phyloP scores from a whole-genome alignment of 176 grass and related monocot genomes.

The Rhipidocladum racemiflorum region DNA sequence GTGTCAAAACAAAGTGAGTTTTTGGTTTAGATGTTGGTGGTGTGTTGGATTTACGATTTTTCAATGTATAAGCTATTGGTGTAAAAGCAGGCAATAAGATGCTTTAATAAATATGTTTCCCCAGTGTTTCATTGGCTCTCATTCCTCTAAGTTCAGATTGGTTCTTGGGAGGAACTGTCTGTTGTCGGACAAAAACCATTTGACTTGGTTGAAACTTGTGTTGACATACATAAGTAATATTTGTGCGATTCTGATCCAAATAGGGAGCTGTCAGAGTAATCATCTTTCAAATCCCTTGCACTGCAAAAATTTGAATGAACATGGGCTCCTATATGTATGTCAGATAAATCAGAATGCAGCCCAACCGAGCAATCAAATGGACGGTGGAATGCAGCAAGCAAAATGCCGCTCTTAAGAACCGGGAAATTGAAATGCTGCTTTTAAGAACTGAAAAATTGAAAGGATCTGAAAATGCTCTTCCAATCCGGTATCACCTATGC shows the following conservation, averaged over 20 bases:
- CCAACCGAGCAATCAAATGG: background rate
- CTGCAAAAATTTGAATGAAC: background rate
- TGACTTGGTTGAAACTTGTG: constrained; percentile 6
- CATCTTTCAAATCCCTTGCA: background rate
- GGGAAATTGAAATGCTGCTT: background rate
- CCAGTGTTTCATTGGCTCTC: background rate
- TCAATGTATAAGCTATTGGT: constrained; percentile 24
- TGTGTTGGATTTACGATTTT: constrained; percentile 21
- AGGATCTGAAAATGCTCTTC: no score
- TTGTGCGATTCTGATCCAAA: background rate
- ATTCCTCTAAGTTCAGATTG: background rate
- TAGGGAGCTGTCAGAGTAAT: background rate
- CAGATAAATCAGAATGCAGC: background rate
- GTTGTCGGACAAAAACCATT: background rate
- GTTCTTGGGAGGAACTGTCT: background rate
- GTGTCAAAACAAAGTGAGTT: constrained; percentile 77
- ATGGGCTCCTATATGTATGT: background rate
- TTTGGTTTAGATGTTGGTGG: background rate
- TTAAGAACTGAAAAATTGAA: background rate
- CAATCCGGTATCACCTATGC: background rate
- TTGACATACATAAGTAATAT: background rate
- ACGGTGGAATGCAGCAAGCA: background rate
- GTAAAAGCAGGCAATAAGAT: constrained; percentile 29
- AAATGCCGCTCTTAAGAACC: background rate
- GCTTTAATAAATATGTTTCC: constrained; percentile 39